Base-by-base conservation (phyloP, 805 yeast species). In the Candida montana region DNA sequence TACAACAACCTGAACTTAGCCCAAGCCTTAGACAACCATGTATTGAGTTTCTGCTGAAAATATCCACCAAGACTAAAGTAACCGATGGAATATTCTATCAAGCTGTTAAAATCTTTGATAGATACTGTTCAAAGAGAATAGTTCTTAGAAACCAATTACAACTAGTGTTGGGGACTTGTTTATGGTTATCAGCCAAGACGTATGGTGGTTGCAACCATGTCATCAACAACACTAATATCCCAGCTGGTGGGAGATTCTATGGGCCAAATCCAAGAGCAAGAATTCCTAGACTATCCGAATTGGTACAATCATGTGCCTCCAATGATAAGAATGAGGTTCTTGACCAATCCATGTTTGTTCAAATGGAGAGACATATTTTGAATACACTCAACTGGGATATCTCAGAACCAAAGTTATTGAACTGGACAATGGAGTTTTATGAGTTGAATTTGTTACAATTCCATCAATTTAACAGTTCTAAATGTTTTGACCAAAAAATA, bases 141-240 rank as follows among this genome's bases (percentile, higher is more conserved):
- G 93, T 90, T 1, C 73, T 84, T 48, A 77, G 81, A 50, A 90
- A 85, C 44, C 98, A 90, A 63, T 81, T 87, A 47, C 96, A 90
- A 62, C 71, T 91, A 40, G 91, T 91, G 10, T 88, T 95, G 26
- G 84, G 95, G 46, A 87, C 96, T 5, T 87, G 96, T 46, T 67
- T 91, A 28, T 91, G 98, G 97, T 74, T 91, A 26, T 87, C 96
- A 2, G 81, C 96, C 20, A 91, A 91, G 61, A 72, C 81, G n/a
- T 76, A 75, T 54, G 87, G 87, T 37, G 87, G 87, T 30, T 80
- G 82, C 60, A 78, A 77, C 50, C 87, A 80, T 61, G 76, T 79
- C 50, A 72, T 77, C 40, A 77, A 77, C 56, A 66, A 71, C 44
- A 58, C 67, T 2, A 61, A 64, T 7, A 61, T 70, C 20, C 74